These are phyloP conservation scores for Trichoderma asperelloides DNA, from an alignment of 495 filamentous ascomycete genomes.

Conservation along the genomic window DNA sequence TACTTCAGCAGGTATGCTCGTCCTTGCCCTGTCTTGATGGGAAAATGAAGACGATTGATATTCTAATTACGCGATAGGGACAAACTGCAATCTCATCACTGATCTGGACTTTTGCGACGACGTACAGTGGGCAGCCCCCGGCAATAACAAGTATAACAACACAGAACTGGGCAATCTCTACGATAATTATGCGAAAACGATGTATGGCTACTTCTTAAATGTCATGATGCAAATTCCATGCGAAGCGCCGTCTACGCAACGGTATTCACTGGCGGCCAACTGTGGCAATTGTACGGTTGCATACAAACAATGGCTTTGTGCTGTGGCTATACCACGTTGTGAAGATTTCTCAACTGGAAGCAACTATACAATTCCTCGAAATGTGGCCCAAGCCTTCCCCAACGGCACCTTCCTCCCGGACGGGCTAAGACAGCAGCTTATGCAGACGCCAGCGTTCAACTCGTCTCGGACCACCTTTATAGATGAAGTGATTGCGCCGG, in stretches of 20 bases:
- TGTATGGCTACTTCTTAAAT: constrained; percentile 70
- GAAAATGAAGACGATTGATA: constrained; percentile 7
- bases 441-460: constrained; percentile 27
- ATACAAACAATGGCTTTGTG: constrained; percentile 92
- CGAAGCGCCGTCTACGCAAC: constrained; percentile 52
- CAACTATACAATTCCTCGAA: constrained; percentile 55
- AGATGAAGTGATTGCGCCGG: constrained; percentile 61
- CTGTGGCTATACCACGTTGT: constrained; percentile 86
- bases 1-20: constrained; percentile 64
- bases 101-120: constrained; percentile 78
- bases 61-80: constrained; percentile 26
- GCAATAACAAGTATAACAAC: constrained; percentile 50
- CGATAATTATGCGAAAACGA: constrained; percentile 49
- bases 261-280: constrained; percentile 69
- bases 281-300: constrained; percentile 69
- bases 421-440: constrained; percentile 17
- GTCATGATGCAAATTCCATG: constrained; percentile 79
- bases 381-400: constrained; percentile 56
- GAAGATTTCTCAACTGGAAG: constrained; percentile 59
- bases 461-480: constrained; percentile 61
- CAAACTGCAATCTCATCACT: constrained; percentile 77
- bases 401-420: constrained; percentile 44
- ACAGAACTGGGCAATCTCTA: constrained; percentile 54
- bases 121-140: constrained; percentile 83
- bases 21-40: neutral